Evolutionary conservation across 1,284 basidiomycete species (phyloP).

Genomic region (Pisolithus thermaeus): DNA sequence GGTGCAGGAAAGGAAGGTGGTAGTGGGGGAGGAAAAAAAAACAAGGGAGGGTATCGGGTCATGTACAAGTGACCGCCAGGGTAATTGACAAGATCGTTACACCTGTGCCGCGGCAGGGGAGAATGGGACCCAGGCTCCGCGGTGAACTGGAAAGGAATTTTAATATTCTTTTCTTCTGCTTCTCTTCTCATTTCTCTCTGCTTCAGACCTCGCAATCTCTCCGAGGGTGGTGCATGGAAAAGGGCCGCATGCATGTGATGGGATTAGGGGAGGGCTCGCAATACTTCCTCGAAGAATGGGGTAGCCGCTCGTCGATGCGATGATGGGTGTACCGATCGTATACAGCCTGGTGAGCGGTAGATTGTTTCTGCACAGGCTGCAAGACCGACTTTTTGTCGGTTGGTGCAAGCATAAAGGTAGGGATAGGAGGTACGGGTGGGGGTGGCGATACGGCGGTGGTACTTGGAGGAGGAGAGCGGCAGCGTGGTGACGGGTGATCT

Average conservation of each 20-base stretch:
- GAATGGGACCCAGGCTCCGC: not conserved
- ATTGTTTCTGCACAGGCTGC: constrained; percentile 3
- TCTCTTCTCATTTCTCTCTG: not conserved
- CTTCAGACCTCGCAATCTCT: constrained; percentile 10
- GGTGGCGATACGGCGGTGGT: constrained; percentile 19
- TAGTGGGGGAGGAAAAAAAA: not conserved
- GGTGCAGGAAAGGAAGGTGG: not conserved
- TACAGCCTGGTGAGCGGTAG: not conserved
- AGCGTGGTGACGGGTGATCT: constrained; percentile 13
- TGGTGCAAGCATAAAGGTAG: constrained; percentile 17
- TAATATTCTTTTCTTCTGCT: not conserved
- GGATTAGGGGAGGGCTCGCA: constrained; percentile 9
- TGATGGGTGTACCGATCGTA: constrained; percentile 13
- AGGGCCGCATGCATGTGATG: constrained; percentile 17
- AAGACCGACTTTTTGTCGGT: constrained; percentile 8
- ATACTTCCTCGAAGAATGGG: not conserved
- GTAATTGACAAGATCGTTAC: constrained; percentile 6
- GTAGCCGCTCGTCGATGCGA: not conserved
- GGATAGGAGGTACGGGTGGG: constrained; percentile 29
- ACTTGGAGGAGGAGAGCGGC: constrained; percentile 25
- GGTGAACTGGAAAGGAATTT: not conserved
- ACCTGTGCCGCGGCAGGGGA: constrained; percentile 1
- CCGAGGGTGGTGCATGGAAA: constrained; percentile 16
- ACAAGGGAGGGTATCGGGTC: not conserved
- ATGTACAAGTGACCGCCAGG: not conserved